A percentile compares a stretch with the other conserved stretches of the same genome.
Evolutionary conservation across 2,329 filamentous ascomycete genomes (phyloP).

Genomic region (Purpureocillium takamizusanense): DNA sequence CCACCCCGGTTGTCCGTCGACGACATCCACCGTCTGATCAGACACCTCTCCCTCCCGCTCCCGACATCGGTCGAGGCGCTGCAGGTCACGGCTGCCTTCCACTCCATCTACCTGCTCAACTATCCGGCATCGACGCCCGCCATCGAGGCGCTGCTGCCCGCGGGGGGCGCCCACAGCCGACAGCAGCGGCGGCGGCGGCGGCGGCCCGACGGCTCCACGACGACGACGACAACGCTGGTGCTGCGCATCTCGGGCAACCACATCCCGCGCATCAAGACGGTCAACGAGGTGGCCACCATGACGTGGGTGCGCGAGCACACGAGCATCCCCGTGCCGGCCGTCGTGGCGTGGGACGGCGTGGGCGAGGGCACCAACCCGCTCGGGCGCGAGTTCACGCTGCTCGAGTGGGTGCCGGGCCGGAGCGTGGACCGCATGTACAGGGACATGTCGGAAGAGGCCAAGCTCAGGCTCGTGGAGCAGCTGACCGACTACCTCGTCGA

Average conservation of each 20-base stretch:
- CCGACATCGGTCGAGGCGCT: constrained; percentile 9
- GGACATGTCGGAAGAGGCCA: constrained; percentile 9
- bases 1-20: constrained; percentile 1
- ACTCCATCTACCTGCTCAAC: constrained; percentile 16
- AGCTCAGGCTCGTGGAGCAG: constrained; percentile 16
- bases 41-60: constrained; percentile 8
- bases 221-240: constrained; percentile 16
- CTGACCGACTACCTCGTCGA: constrained; percentile 19
- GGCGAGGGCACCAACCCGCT: constrained; percentile 20
- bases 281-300: constrained; percentile 26
- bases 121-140: constrained; percentile 4
- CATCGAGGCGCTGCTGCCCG: neutral
- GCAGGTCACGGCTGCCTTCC: constrained; percentile 12
- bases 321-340: constrained; percentile 20
- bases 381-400: constrained; percentile 22
- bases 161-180: neutral
- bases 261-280: constrained; percentile 24
- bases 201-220: constrained; percentile 2
- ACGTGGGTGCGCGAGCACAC: constrained; percentile 22
- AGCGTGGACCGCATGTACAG: constrained; percentile 19
- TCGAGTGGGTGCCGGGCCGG: constrained; percentile 15
- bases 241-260: constrained; percentile 26
- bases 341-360: constrained; percentile 16
- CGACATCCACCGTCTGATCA: constrained; percentile 10
- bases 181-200: no score